phyloP scores from a whole-genome alignment of 371 early-diverging fungal species.

The Umbelopsis sp. region DNA sequence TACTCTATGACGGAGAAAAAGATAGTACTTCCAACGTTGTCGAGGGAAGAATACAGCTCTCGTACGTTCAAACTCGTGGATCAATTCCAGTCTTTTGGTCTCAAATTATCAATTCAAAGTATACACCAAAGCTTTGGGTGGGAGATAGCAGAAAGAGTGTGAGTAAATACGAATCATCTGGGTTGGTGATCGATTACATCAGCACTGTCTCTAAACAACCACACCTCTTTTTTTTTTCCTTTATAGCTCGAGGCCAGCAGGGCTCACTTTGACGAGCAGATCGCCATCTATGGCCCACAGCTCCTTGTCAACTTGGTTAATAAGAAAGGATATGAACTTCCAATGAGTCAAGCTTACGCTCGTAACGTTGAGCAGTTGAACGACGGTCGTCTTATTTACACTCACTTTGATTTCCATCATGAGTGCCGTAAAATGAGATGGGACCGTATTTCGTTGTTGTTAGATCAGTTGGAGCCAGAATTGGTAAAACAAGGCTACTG shows the following conservation, averaged over 20 bases:
- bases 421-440: slow-evolving; percentile 94
- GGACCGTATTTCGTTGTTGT: slow-evolving; percentile 75
- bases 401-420: slow-evolving; percentile 96
- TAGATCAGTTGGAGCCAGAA: slow-evolving; percentile 71
- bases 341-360: slow-evolving; percentile 82
- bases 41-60: slow-evolving; percentile 46
- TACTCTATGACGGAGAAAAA: slow-evolving; percentile 55
- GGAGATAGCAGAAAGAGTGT: slow-evolving; percentile 71
- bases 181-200: slow-evolving; percentile 14
- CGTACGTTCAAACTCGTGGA: slow-evolving; percentile 96
- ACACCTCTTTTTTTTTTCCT: not conserved
- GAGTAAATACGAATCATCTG: slow-evolving; percentile 24
- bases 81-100: slow-evolving; percentile 98
- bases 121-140: slow-evolving; percentile 87
- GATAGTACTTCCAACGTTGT: slow-evolving; percentile 14
- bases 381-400: slow-evolving; percentile 71
- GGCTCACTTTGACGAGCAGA: slow-evolving; percentile 77
- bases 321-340: slow-evolving; percentile 85
- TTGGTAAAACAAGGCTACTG: slow-evolving; percentile 63
- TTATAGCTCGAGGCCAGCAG: slow-evolving; percentile 48
- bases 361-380: slow-evolving; percentile 62
- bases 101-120: slow-evolving; percentile 90
- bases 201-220: not conserved
- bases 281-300: slow-evolving; percentile 75
- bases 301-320: slow-evolving; percentile 92